Percentiles rank a stretch among this genome's conserved stretches.
Conservation (phyloP, 352 stramenopile genomes). For the Globisporangium sylvaticum region DNA sequence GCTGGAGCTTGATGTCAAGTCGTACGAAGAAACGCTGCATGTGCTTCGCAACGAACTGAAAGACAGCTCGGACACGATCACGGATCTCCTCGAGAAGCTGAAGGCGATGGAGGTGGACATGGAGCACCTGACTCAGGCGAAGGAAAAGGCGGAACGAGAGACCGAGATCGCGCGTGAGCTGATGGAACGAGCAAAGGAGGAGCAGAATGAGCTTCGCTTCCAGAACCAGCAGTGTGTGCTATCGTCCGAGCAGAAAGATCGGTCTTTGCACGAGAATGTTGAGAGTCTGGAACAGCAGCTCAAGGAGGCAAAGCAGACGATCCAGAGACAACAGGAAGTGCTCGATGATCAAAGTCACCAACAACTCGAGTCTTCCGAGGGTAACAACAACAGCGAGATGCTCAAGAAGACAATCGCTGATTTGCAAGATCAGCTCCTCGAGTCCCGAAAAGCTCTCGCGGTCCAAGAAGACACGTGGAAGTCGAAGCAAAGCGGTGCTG, state of each 20-base stretch:
- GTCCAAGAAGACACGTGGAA: slow-evolving; percentile 27
- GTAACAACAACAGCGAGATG: slow-evolving; percentile 15
- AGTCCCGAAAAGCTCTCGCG: slow-evolving; percentile 22
- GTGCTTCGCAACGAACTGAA: slow-evolving; percentile 58
- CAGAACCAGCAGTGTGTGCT: slow-evolving; percentile 56
- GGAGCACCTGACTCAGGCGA: slow-evolving; percentile 9
- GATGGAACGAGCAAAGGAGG: slow-evolving; percentile 38
- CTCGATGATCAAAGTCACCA: slow-evolving; percentile 17
- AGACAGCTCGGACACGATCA: slow-evolving; percentile 33
- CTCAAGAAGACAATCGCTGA: slow-evolving; percentile 25
- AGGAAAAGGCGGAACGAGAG: slow-evolving; percentile 38
- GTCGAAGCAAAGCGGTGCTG: background rate
- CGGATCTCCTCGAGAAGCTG: slow-evolving; percentile 33
- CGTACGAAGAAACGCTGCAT: slow-evolving; percentile 57
- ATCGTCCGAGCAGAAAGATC: slow-evolving; percentile 36
- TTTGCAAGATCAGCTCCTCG: slow-evolving; percentile 30
- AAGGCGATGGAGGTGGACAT: slow-evolving; percentile 33
- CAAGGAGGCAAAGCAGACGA: slow-evolving; percentile 9
- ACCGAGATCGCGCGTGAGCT: slow-evolving; percentile 23
- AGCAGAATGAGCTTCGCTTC: slow-evolving; percentile 52
- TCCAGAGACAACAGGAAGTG: slow-evolving; percentile 14
- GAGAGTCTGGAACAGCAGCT: slow-evolving; percentile 34
- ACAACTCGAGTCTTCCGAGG: slow-evolving; percentile 13
- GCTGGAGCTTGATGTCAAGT: slow-evolving; percentile 59
- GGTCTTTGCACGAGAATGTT: slow-evolving; percentile 33